Evolutionary conservation across 2,329 filamentous ascomycete species (phyloP).

Genomic region (Lecanoromycetidae sp.): DNA sequence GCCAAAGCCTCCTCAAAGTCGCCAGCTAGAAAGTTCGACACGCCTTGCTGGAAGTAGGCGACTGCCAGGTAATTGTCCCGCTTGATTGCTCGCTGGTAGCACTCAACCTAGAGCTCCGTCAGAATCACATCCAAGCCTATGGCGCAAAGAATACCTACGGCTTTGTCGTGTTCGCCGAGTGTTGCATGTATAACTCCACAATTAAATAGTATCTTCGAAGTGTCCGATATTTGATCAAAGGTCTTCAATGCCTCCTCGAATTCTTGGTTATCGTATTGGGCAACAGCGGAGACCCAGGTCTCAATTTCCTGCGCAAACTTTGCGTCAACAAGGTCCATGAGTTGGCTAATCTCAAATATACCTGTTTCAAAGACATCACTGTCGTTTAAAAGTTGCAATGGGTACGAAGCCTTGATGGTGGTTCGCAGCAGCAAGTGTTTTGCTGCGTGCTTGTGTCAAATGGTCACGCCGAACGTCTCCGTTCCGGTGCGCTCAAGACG

Average conservation of each 20-base stretch:
- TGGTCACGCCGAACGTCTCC: not conserved
- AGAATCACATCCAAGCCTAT: not conserved
- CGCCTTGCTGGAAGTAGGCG: conserved; percentile 95
- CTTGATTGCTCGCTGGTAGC: conserved; percentile 80
- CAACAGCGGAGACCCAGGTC: conserved; percentile 88
- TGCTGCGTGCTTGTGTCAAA: not conserved
- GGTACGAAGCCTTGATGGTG: not conserved
- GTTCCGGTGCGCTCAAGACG: not conserved
- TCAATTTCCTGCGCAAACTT: conserved; percentile 69
- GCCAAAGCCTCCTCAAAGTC: conserved; percentile 95
- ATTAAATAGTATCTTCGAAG: conserved; percentile 97
- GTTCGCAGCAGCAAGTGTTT: not conserved
- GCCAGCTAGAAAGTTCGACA: conserved; percentile 92
- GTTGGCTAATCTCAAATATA: conserved; percentile 1
- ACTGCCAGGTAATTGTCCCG: conserved; percentile 93
- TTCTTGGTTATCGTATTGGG: conserved; percentile 91
- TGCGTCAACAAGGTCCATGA: not conserved
- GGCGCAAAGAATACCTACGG: conserved; percentile 46
- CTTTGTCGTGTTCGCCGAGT: conserved; percentile 87
- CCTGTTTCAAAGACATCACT: conserved; percentile 19
- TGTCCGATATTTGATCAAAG: conserved; percentile 82
- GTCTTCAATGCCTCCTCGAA: conserved; percentile 78
- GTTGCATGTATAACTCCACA: conserved; percentile 97
- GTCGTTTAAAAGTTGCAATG: not conserved
- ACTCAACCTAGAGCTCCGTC: conserved; percentile 59